Evolutionary conservation across 805 yeast species (phyloP), one percentile per base, ranked within the genome.

Genomic region (Wickerhamomyces kurtzmanii): DNA sequence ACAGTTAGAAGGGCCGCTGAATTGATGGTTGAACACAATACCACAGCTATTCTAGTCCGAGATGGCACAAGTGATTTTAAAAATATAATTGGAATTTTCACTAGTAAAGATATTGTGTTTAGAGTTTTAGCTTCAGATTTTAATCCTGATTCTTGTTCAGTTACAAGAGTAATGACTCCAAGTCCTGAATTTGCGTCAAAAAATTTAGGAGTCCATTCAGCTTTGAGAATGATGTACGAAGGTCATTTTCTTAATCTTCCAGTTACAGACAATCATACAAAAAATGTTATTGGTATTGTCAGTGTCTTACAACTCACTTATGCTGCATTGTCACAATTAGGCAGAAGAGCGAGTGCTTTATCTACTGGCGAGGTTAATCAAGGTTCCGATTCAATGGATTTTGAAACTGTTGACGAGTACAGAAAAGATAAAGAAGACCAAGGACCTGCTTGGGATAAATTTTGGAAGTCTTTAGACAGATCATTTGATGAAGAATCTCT

Each of bases 201-300:
- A 18, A 34, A 45, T 9, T 39, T 57, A 35, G 57, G 55, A 3
- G 57, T 64, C n/a, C 59, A 61, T 30, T 51, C 56, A 5, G 70
- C 68, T 6, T 39, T 64, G 30, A 47, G 67, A 34, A 38, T 61
- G 31, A 64, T 64, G 71, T 64, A 57, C 33, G 63, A 59, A 27
- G 71, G 70, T 0, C 59, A 62, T 32, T 64, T 57, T 30, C 34
- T 64, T 27, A 64, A 62, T 31, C 38, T 64, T 27, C 71, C 71
- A 1, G 58, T 63, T 7, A 51, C 50, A 24, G 49, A 55, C 33
- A 39, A 42, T 6, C 14, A 32, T 1, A 34, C 35, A 4, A 43
- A 47, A 4, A 36, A 31, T 17, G 48, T 64, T 4, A 46, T 57
- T n/a, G 69, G 68, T 3, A 46, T 64, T 5, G 59, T 62, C 6